Conservation (phyloP, 139 green algal species). For the Nannochloris sp. region DNA sequence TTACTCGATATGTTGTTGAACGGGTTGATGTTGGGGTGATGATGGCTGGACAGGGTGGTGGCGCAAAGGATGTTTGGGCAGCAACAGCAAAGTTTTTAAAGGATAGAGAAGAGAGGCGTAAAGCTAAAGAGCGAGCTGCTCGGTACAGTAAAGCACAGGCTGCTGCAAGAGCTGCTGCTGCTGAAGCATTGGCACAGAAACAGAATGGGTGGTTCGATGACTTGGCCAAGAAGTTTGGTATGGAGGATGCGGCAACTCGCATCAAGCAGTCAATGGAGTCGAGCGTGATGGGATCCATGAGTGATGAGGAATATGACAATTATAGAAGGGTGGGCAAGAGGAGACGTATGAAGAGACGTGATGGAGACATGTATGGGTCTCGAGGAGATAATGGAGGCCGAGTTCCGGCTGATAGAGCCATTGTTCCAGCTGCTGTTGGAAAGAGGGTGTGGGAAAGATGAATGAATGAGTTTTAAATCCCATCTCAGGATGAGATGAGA, state of each 20-base stretch:
- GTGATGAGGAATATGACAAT: constrained; percentile 13
- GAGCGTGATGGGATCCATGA: constrained; percentile 3
- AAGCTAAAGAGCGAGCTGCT: constrained; percentile 26
- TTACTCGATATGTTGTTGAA: constrained; percentile 50
- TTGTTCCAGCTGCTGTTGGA: constrained; percentile 10
- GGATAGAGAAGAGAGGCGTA: constrained; percentile 30
- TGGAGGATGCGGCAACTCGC: constrained; percentile 5
- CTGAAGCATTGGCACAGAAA: constrained; percentile 11
- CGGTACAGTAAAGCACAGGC: constrained; percentile 52
- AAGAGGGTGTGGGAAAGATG: constrained; percentile 5
- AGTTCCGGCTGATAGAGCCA: constrained; percentile 18
- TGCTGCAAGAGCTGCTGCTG: constrained; percentile 31
- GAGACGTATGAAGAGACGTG: neutral
- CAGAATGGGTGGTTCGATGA: constrained; percentile 24
- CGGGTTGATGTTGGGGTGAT: constrained; percentile 65
- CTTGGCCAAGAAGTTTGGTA: constrained; percentile 12
- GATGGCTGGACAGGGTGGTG: constrained; percentile 58
- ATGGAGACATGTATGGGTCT: constrained; percentile 3
- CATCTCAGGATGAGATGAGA: neutral
- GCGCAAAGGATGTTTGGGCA: constrained; percentile 30
- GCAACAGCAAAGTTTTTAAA: constrained; percentile 36
- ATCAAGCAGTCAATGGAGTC: neutral
- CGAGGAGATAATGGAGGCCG: constrained; percentile 8
- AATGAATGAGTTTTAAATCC: neutral
- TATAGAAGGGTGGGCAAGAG: constrained; percentile 18